Percentiles rank a stretch among this genome's conserved stretches.
phyloP scores from a whole-genome alignment of 1,139 yeast species.

The Hanseniaspora gamundiae region DNA sequence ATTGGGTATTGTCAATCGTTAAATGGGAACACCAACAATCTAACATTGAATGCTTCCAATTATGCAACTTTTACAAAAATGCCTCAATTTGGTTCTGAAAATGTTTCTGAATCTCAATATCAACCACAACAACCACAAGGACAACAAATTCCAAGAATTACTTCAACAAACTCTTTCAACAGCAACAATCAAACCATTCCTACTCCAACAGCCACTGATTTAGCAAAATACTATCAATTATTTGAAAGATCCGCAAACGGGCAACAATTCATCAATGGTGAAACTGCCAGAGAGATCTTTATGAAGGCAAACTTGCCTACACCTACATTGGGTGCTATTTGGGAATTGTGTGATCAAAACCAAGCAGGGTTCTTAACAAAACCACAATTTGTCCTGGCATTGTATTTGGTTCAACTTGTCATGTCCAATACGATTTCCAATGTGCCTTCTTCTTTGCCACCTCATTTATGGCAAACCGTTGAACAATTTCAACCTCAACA shows the following conservation, averaged over 20 bases:
- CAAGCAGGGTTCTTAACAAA: conserved; percentile 60
- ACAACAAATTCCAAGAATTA: conserved; percentile 20
- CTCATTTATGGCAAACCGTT: conserved; percentile 49
- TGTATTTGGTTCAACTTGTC: conserved; percentile 84
- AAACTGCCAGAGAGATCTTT: conserved; percentile 71
- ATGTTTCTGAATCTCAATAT: conserved; percentile 44
- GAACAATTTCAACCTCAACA: conserved; percentile 15
- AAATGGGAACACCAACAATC: conserved; percentile 12
- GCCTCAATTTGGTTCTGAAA: conserved; percentile 14
- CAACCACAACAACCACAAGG: conserved; percentile 44
- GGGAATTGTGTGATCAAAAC: conserved; percentile 76
- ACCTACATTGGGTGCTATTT: conserved; percentile 66
- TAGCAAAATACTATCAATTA: conserved; percentile 57
- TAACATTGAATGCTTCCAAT: conserved; percentile 1
- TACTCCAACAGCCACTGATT: conserved; percentile 50
- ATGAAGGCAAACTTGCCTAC: conserved; percentile 78
- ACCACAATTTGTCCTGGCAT: conserved; percentile 77
- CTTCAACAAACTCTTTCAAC: conserved; percentile 18
- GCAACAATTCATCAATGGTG: conserved; percentile 51
- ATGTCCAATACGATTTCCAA: conserved; percentile 44
- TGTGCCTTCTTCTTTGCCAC: conserved; percentile 66
- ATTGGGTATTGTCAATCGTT: conserved; percentile 69
- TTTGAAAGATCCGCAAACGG: conserved; percentile 46
- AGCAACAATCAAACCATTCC: conserved; percentile 31
- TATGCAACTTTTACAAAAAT: conserved; percentile 14